Evolutionary conservation across 129 eudicot species (phyloP), one percentile per base, ranked within the genome.

Genomic region (Kitagawia praeruptora): DNA sequence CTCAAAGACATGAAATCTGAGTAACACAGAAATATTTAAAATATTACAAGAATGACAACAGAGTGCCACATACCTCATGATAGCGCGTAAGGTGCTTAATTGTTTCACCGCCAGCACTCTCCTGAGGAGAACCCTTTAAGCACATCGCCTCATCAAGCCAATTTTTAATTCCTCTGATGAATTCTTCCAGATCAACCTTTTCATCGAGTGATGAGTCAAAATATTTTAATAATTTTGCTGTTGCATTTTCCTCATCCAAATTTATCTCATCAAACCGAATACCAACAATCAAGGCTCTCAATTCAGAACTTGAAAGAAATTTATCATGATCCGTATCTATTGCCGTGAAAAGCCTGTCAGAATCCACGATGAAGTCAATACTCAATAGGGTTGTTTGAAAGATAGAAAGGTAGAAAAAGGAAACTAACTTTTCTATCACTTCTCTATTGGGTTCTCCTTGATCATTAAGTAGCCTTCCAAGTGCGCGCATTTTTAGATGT

Each of bases 61-160:
- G 4, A 19, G 34, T 73, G 76, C 61, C 61, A 49, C 82, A 71
- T 83, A 92, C 97, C 92, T 81, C 85, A 81, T 92, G 93, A 78
- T 76, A 87, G 71, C 84, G 86, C 79, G 81, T 82, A 64, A 90
- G 85, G 67, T 86, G 90, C 80, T 89, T 88, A 78, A 86, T 56
- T 37, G 97, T 83, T 79, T 78, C 88, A 73, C 91, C 82, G 67
- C 84, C 87, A 81, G 85, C 81, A 79, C 80, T 80, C 74, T 83
- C 85, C 74, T 28, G 81, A 77, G 82, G 63, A 81, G 85, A 61
- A 25, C 34, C 79, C 39, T 37, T 82, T 44, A 78, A n/a, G n/a
- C n/a, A 77, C 87, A 61, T 88, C 46, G 90, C 93, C 81, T 90
- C 93, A 14, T 85, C 86, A 31, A 92, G 96, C 97, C 97, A 92